Conservation (phyloP, 2,329 filamentous ascomycete species). For the Colletotrichum plurivorum region DNA sequence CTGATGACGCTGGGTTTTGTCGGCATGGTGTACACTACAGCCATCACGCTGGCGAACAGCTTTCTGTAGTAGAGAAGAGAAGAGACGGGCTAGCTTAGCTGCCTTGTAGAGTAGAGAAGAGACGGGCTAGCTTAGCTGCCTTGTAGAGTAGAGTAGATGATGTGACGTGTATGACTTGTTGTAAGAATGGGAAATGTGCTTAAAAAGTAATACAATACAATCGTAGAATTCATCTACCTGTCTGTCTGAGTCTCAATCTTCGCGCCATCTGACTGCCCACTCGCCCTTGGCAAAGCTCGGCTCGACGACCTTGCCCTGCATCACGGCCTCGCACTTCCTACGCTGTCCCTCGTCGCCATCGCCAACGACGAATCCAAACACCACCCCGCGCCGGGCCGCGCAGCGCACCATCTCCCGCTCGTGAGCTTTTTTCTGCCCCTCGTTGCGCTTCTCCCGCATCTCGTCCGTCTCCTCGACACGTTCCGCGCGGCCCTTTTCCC, state of each 20-base stretch:
- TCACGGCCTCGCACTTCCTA: slow-evolving; percentile 70
- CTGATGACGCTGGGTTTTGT: slow-evolving; percentile 75
- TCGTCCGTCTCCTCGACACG: slow-evolving; percentile 65
- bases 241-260: slow-evolving; percentile 43
- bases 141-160: not conserved
- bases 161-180: not conserved
- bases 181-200: not conserved
- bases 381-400: slow-evolving; percentile 73
- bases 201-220: slow-evolving; percentile 9
- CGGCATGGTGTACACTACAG: slow-evolving; percentile 81
- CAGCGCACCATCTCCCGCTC: slow-evolving; percentile 72
- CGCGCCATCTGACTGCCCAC: slow-evolving; percentile 71
- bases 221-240: not conserved
- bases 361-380: slow-evolving; percentile 62
- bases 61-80: slow-evolving; percentile 47
- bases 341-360: slow-evolving; percentile 42
- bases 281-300: slow-evolving; percentile 73
- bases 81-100: not conserved
- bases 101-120: not conserved
- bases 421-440: slow-evolving; percentile 60
- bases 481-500: slow-evolving; percentile 69
- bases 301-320: slow-evolving; percentile 71
- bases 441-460: slow-evolving; percentile 62
- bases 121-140: not conserved
- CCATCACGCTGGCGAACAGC: slow-evolving; percentile 68